Conservation (phyloP, 106 monocot species). For the Cymbidium sinense region DNA sequence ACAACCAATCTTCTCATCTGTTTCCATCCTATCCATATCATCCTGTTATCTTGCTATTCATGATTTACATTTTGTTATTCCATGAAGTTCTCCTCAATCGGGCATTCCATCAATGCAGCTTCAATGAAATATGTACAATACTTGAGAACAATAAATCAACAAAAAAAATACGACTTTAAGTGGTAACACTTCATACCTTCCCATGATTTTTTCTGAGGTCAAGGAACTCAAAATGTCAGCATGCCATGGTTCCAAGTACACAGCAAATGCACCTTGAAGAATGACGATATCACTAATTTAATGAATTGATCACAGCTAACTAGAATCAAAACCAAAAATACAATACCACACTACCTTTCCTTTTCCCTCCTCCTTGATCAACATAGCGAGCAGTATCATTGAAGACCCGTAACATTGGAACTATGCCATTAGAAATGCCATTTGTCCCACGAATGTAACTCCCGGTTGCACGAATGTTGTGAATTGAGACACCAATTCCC, state of each 20-base stretch:
- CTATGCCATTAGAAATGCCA: constrained; percentile 89
- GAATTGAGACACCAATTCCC: constrained; percentile 85
- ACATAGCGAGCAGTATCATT: constrained; percentile 98
- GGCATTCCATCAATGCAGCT: neutral
- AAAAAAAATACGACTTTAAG: neutral
- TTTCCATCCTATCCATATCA: neutral
- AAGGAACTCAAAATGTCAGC: constrained; percentile 93
- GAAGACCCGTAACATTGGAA: constrained; percentile 86
- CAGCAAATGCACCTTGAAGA: constrained; percentile 82
- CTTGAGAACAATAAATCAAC: neutral
- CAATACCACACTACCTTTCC: constrained; percentile 49
- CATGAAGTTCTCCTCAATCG: neutral
- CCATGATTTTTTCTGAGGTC: constrained; percentile 96
- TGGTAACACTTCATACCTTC: constrained; percentile 34
- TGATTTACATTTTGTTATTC: neutral
- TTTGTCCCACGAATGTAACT: constrained; percentile 94
- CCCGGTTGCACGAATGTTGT: constrained; percentile 76
- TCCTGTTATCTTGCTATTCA: too few relatives aligned
- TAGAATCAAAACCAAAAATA: neutral
- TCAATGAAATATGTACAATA: neutral
- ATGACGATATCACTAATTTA: neutral
- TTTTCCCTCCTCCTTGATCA: constrained; percentile 96
- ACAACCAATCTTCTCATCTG: neutral
- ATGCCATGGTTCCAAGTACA: constrained; percentile 98
- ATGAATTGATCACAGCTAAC: neutral